Evolutionary conservation across 371 early-diverging fungal species (phyloP).

Genomic region (Quaeritorhiza haematococci): DNA sequence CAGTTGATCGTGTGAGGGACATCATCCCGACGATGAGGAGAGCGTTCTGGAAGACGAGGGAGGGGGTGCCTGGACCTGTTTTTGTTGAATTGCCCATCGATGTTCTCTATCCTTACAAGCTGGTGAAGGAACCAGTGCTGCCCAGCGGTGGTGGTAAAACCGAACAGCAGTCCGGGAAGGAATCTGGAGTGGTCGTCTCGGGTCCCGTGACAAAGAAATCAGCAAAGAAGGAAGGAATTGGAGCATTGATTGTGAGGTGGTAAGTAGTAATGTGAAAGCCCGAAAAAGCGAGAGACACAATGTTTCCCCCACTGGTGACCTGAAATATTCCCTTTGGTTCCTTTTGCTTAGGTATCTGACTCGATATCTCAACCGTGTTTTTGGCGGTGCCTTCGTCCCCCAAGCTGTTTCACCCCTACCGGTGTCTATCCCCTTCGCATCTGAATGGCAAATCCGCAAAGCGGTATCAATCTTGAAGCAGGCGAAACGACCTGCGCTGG

Average conservation of each 20-base stretch:
- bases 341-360: not conserved
- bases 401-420: not conserved
- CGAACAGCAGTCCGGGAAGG: too few relatives aligned
- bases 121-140: too few relatives aligned
- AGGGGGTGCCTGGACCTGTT: conserved; percentile 96
- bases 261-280: too few relatives aligned
- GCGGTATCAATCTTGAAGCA: not conserved
- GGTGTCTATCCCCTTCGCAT: not conserved
- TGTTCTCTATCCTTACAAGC: too few relatives aligned
- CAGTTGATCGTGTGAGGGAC: conserved; percentile 51
- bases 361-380: not conserved
- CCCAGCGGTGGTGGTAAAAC: too few relatives aligned
- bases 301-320: not conserved
- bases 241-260: too few relatives aligned
- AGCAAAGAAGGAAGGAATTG: too few relatives aligned
- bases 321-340: not conserved
- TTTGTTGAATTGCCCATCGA: conserved; percentile 96
- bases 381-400: not conserved
- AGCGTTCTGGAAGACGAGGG: conserved; percentile 92
- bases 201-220: too few relatives aligned
- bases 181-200: too few relatives aligned
- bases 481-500: conserved; percentile 5
- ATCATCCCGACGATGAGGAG: conserved; percentile 93
- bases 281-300: too few relatives aligned
- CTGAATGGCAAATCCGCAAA: not conserved